A percentile compares a stretch with the other conserved stretches of the same genome.
phyloP scores from a whole-genome alignment of 768 basidiomycete species.

The Mycena crocata region DNA sequence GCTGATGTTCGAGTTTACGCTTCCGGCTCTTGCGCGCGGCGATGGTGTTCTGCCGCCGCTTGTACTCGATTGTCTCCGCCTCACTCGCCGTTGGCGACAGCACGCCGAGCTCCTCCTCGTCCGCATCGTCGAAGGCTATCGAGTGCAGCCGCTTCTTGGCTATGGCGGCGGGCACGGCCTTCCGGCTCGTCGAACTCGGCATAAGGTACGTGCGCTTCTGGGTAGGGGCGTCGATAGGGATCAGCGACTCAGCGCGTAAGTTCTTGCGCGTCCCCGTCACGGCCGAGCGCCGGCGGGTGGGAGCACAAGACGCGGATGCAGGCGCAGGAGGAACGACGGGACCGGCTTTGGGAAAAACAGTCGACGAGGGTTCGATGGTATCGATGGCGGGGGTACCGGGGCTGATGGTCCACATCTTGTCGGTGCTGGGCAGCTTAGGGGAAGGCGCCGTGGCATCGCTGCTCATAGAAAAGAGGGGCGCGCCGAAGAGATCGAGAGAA shows the following conservation, averaged over 20 bases:
- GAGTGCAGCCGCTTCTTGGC: slow-evolving; percentile 54
- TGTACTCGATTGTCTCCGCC: slow-evolving; percentile 68
- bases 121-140: slow-evolving; percentile 48
- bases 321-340: slow-evolving; percentile 26
- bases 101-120: slow-evolving; percentile 39
- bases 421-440: slow-evolving; percentile 20
- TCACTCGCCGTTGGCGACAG: slow-evolving; percentile 46
- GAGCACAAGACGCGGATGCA: too few relatives aligned
- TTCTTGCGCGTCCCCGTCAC: slow-evolving; percentile 65
- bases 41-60: slow-evolving; percentile 76
- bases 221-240: slow-evolving; percentile 66
- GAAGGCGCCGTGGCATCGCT: neutral
- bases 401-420: slow-evolving; percentile 19
- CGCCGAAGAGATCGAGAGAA: slow-evolving; percentile 22
- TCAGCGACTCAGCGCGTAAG: slow-evolving; percentile 58
- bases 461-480: neutral
- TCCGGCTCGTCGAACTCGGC: slow-evolving; percentile 66
- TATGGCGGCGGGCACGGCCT: slow-evolving; percentile 67
- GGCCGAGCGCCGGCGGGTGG: slow-evolving; percentile 3
- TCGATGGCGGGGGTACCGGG: slow-evolving; percentile 25
- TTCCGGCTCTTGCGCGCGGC: slow-evolving; percentile 75
- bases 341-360: neutral
- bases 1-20: slow-evolving; percentile 74
- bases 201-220: slow-evolving; percentile 66
- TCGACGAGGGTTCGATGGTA: slow-evolving; percentile 9